phyloP scores from a whole-genome alignment of 2,329 filamentous ascomycete genomes.

The Penicillium sp. region DNA sequence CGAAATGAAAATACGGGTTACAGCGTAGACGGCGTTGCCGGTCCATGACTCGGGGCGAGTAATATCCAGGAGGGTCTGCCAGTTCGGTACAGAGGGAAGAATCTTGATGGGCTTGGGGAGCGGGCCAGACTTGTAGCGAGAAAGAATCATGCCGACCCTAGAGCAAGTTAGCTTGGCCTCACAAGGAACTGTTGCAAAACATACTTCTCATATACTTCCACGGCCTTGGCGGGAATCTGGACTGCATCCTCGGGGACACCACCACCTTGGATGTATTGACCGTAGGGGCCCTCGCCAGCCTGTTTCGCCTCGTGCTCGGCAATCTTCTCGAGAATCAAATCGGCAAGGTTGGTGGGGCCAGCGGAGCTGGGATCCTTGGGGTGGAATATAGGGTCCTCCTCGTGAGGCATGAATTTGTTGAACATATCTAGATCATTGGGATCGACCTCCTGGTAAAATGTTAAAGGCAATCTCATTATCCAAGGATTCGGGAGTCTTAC shows the following conservation, averaged over 20 bases:
- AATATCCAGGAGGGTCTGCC: conserved; percentile 82
- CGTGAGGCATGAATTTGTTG: conserved; percentile 81
- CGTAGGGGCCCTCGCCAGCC: conserved; percentile 39
- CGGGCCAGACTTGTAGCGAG: conserved; percentile 92
- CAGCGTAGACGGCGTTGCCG: conserved; percentile 80
- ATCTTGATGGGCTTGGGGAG: conserved; percentile 98
- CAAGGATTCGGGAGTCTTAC: conserved; percentile 28
- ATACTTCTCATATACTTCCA: conserved; percentile 90
- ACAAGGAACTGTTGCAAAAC: conserved; percentile 16
- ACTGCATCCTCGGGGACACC: conserved; percentile 73
- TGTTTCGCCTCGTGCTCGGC: conserved; percentile 79
- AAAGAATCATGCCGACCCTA: conserved; percentile 81
- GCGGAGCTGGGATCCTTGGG: conserved; percentile 50
- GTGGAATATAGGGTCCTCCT: conserved; percentile 71
- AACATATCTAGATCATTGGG: conserved; percentile 87
- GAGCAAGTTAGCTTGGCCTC: conserved; percentile 19
- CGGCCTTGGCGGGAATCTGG: conserved; percentile 83
- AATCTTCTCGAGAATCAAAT: conserved; percentile 92
- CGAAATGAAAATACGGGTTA: conserved; percentile 89
- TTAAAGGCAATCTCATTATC: conserved; percentile 14
- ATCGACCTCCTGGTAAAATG: conserved; percentile 66
- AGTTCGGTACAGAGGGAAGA: conserved; percentile 84
- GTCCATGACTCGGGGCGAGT: conserved; percentile 80
- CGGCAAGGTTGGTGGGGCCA: conserved; percentile 75
- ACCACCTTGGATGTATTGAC: conserved; percentile 51